A percentile compares a stretch with the other conserved stretches of the same genome.
phyloP scores from a whole-genome alignment of 345 rosid genomes.

The Eucalyptus pumila region DNA sequence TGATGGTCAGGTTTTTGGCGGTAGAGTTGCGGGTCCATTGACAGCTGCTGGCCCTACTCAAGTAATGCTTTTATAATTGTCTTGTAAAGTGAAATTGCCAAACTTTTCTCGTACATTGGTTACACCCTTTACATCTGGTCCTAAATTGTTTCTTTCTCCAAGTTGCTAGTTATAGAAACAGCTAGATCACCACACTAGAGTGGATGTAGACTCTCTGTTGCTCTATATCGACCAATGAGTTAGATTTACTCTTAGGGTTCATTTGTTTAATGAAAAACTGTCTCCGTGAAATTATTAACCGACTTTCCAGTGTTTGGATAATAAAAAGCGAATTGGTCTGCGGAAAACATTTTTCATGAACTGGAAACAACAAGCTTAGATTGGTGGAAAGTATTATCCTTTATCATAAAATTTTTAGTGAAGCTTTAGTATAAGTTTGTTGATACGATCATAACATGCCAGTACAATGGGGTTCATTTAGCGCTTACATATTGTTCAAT shows the following conservation, averaged over 20 bases:
- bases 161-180: not conserved
- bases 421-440: not conserved
- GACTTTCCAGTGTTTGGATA: not conserved
- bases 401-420: not conserved
- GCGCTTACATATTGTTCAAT: not conserved
- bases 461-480: not conserved
- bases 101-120: not conserved
- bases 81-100: not conserved
- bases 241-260: not conserved
- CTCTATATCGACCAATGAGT: not conserved
- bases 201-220: not conserved
- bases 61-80: not conserved
- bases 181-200: not conserved
- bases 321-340: not conserved
- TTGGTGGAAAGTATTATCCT: not conserved
- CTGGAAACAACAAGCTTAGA: not conserved
- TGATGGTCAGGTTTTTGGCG: constrained; percentile 27
- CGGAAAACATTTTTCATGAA: not conserved
- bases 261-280: not conserved
- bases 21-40: constrained; percentile 16
- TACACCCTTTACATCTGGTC: not conserved
- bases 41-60: constrained; percentile 20
- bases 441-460: not conserved
- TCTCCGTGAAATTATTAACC: not conserved
- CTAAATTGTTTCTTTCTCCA: not conserved